Conservation (phyloP, 768 basidiomycete species). For the Calocybe cyanea region DNA sequence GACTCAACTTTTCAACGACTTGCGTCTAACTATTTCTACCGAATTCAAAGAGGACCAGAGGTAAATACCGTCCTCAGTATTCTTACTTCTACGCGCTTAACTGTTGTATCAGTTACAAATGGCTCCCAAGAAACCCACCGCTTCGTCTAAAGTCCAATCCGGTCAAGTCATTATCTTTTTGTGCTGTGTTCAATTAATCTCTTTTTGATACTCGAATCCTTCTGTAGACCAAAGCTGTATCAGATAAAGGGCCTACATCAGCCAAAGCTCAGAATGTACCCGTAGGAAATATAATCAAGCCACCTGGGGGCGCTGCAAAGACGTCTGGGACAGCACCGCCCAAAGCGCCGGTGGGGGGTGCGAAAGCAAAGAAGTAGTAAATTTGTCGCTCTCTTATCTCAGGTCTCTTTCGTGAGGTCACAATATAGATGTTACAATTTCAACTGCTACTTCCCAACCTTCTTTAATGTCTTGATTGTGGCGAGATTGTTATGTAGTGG, state of each 20-base stretch:
- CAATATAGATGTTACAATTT: not conserved
- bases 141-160: constrained; percentile 8
- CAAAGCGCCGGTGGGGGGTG: constrained; percentile 6
- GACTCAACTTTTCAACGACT: not conserved
- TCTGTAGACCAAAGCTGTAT: constrained; percentile 6
- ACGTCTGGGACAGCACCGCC: not conserved
- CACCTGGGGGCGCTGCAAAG: constrained; percentile 7
- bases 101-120: not conserved
- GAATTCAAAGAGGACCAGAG: not conserved
- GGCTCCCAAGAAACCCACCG: constrained; percentile 8
- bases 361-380: constrained; percentile 4
- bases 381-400: too few relatives aligned
- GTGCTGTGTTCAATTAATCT: not conserved
- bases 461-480: not conserved
- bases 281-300: constrained; percentile 3
- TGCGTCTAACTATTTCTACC: not conserved
- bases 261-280: constrained; percentile 7
- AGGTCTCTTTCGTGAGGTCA: too few relatives aligned
- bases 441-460: not conserved
- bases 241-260: constrained; percentile 5
- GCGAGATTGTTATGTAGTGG: not conserved
- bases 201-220: not conserved
- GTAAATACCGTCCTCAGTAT: too few relatives aligned
- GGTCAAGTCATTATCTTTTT: not conserved
- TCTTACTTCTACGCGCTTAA: not conserved